A percentile compares a stretch with the other conserved stretches of the same genome.
These are phyloP conservation scores for Cryphonectria radicalis DNA, from an alignment of 2,329 filamentous ascomycete genomes.

Conservation along the genomic window DNA sequence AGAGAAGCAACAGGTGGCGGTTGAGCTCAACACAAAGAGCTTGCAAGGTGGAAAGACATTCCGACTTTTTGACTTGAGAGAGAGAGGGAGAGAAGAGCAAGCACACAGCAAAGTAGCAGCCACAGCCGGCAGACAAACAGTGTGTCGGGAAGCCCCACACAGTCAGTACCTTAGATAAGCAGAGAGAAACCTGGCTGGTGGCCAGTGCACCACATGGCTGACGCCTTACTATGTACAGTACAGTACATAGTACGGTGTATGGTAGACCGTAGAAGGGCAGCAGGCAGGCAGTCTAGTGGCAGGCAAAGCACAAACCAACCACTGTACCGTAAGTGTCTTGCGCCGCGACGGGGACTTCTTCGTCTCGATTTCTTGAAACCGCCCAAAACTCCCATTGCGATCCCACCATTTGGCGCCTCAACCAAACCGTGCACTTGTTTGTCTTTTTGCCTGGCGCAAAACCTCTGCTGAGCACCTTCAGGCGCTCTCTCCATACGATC, in stretches of 20 bases:
- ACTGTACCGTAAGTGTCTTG: neutral
- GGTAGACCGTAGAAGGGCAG: neutral
- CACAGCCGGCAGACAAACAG: too few species aligned
- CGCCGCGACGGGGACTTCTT: neutral
- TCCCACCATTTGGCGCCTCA: neutral
- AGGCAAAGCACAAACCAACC: neutral
- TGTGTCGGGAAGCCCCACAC: neutral
- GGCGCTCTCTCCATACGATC: neutral
- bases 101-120: neutral
- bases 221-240: neutral
- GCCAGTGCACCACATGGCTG: neutral
- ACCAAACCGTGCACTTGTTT: neutral
- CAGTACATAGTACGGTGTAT: too few species aligned
- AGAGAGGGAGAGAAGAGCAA: too few species aligned
- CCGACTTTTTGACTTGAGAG: too few species aligned
- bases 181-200: neutral
- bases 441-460: conserved; percentile 26
- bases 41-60: neutral
- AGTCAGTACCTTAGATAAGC: neutral
- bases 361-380: conserved; percentile 1
- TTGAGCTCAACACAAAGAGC: neutral
- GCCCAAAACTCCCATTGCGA: neutral
- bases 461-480: neutral
- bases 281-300: neutral
- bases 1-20: neutral